Conservation (phyloP, 345 rosid genomes). For the Ceriops tagal region DNA sequence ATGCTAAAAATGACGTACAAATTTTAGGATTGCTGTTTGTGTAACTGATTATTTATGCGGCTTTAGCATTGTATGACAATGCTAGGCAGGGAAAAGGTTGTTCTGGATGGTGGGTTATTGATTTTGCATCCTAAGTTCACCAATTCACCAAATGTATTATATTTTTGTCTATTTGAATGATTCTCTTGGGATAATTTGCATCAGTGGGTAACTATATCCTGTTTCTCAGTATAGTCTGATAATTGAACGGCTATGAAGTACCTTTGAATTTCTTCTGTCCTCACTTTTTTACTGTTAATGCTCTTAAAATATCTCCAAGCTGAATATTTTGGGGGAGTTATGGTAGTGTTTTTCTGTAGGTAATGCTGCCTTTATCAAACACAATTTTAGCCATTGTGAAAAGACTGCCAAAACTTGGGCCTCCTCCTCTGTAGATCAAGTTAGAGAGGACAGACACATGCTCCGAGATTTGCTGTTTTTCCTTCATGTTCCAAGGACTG, state of each 20-base stretch:
- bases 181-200: constrained; percentile 10
- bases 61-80: too few relatives aligned
- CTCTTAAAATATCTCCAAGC: too few relatives aligned
- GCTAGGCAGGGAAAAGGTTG: too few relatives aligned
- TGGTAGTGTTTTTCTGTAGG: constrained; percentile 28
- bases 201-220: too few relatives aligned
- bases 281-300: too few relatives aligned
- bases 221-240: constrained; percentile 22
- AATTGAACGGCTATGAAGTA: neutral
- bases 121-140: too few relatives aligned
- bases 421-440: constrained; percentile 42
- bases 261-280: too few relatives aligned
- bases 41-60: too few relatives aligned
- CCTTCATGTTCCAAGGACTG: constrained; percentile 93
- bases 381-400: constrained; percentile 58
- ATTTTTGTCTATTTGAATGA: constrained; percentile 27
- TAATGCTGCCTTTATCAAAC: constrained; percentile 34
- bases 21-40: too few relatives aligned
- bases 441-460: constrained; percentile 50
- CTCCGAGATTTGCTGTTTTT: constrained; percentile 78
- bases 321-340: neutral
- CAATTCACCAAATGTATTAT: too few relatives aligned
- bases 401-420: constrained; percentile 64
- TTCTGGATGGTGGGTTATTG: neutral
- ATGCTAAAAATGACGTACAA: neutral